Evolutionary conservation across 2,329 filamentous ascomycete species (phyloP), one percentile per base, ranked within the genome.

Genomic region (Anthostomella pinea): DNA sequence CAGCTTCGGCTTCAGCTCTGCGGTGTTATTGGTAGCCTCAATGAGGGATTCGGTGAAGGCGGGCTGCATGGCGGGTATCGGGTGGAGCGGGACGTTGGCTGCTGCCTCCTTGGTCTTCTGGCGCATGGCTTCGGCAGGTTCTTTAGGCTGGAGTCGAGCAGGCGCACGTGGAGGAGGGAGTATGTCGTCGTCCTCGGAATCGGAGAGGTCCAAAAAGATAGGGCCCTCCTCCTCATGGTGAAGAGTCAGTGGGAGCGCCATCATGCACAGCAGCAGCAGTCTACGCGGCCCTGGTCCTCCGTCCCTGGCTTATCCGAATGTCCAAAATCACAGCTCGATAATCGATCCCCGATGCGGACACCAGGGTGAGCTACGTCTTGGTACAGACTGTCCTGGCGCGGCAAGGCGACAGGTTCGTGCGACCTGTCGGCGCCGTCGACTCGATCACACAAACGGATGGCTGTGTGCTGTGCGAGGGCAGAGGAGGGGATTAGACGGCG

Each of bases 31-130:
- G 10, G 78, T 78, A 21, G 82, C 82, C 56, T 93, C 87, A 39
- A 79, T 67, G 50, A 93, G 78, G 2, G 86, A 91, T 64, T 93
- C 87, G 51, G 85, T 81, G 58, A 94, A 93, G 43, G 87, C 85
- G 44, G 75, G 78, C 60, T 93, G 87, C 78, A 93, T 85, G 19
- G 77, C 75, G 11, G 77, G 67, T 33, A 93, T 82, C 6, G 87
- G 87, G 57, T 94, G 87, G 18, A 60, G 54, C 8, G 69, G 69
- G 14, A 67, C 59, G 47, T 54, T 58, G 33, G 55, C 51, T n/a
- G 57, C 50, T 14, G 51, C 52, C 37, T 57, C 56, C 38, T 53
- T 54, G 25, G 51, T 52, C 41, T 50, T 58, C 36, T 56, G 52
- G 21, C 46, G 56, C 47, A 54, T 45, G 25, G 46, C 43, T 32